Evolutionary conservation across 257 asterid genomes (phyloP).

Genomic region (Ajuga chamaepitys): DNA sequence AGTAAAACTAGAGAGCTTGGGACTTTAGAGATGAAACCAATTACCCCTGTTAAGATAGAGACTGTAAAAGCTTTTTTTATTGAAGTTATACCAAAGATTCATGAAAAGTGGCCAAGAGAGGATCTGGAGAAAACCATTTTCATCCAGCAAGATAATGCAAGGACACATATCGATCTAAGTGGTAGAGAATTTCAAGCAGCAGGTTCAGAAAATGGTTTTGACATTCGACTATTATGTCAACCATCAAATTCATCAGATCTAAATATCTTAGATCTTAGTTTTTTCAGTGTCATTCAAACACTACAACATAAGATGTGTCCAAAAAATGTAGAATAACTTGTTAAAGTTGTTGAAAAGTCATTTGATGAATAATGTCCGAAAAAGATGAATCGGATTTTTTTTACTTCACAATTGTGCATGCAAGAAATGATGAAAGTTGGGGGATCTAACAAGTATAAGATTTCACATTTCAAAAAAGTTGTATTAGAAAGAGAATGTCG

Average conservation of each 20-base stretch:
- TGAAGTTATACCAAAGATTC: too few species aligned
- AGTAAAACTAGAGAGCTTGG: too few species aligned
- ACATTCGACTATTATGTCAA: neutral
- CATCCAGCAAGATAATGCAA: neutral
- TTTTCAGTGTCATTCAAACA: too few species aligned
- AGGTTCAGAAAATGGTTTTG: neutral
- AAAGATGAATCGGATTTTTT: neutral
- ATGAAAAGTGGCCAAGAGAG: slow-evolving; percentile 1
- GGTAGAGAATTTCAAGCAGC: too few species aligned
- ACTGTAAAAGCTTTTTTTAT: too few species aligned
- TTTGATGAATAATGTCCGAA: neutral
- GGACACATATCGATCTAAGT: slow-evolving; percentile 4
- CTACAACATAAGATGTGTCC: neutral
- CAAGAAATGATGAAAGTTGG: slow-evolving; percentile 1
- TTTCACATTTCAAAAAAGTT: neutral
- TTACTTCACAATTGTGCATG: too few species aligned
- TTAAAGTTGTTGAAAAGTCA: slow-evolving; percentile 4
- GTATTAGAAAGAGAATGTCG: neutral
- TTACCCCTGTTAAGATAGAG: too few species aligned
- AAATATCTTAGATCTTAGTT: too few species aligned
- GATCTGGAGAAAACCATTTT: neutral
- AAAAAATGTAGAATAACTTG: neutral
- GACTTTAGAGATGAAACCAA: too few species aligned
- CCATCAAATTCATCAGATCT: too few species aligned
- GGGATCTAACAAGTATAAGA: neutral